Base-by-base conservation (phyloP, 192 early-diverging fungal species). In the Coemansia guatemalensis region DNA sequence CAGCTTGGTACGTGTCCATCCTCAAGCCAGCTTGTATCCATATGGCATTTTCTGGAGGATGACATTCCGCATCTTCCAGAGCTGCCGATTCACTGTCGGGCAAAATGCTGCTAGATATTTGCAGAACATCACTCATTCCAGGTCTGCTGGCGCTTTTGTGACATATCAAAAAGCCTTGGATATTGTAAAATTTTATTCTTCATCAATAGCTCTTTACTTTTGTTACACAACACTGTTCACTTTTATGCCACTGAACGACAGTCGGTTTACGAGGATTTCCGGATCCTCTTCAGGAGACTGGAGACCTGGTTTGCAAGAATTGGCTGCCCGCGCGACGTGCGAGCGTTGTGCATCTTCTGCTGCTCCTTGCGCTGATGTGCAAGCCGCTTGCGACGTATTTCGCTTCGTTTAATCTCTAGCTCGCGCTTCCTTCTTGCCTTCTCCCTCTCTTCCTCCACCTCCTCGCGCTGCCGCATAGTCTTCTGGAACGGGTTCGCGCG, bases 301-400 rank as follows among this genome's bases (percentile, higher is more conserved):
- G 24, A 47, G 50, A 78, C 73, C 52, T 78, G 76, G 64, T 66
- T 73, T 26, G 76, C 57, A 25, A 78, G 53, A 33, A 66, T 56
- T 12, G 76, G 76, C 71, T 78, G 76, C 9, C 76, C 76, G 14
- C 67, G 66, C 48, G 56, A 54, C 4, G 70, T 78, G 22, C 67
- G 53, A 6, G 67, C 70, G 8, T 49, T 73, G 54, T 68, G 71
- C 56, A 57, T 66, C 29, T 67, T 73, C 47, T 56, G 70, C 54
- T 73, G 62, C 20, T 64, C 58, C 56, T 69, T 73, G 55, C 76
- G 70, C 27, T 63, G 58, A 18, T 69, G 70, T 50, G 64, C 47
- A 47, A 59, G 64, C 55, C 60, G 65, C 25, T n/a, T 48, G 22
- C 67, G 71, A 30, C 64, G 58, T 24, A 53, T 52, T 22, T 66